Percentiles rank a stretch among this genome's conserved stretches.
Evolutionary conservation across 257 asterid species (phyloP).

Genomic region (Nicotiana otophora): DNA sequence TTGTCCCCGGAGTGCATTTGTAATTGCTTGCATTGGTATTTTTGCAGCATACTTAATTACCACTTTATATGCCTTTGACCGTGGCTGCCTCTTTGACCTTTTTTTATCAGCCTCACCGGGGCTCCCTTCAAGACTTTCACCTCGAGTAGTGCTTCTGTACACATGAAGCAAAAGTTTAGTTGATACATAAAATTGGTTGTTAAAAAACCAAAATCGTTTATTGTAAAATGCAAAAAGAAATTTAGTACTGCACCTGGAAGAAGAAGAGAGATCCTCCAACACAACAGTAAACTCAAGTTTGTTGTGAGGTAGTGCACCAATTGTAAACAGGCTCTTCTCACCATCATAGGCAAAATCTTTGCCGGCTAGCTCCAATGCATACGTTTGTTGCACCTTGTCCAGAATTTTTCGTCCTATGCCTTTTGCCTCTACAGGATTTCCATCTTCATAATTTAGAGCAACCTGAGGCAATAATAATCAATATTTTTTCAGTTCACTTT

Average conservation of each 20-base stretch:
- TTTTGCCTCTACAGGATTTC: conserved; percentile 47
- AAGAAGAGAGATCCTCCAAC: conserved; percentile 37
- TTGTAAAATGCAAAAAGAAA: neutral
- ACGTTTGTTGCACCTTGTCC: conserved; percentile 41
- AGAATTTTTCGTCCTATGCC: conserved; percentile 54
- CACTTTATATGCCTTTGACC: conserved; percentile 49
- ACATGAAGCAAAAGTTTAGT: neutral
- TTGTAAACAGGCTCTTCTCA: conserved; percentile 54
- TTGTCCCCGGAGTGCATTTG: conserved; percentile 42
- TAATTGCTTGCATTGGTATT: conserved; percentile 56
- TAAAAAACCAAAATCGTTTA: neutral
- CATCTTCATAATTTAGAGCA: conserved; percentile 52
- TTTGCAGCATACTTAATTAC: conserved; percentile 55
- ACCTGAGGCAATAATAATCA: conserved; percentile 33
- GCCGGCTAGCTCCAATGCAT: conserved; percentile 34
- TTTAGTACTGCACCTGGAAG: conserved; percentile 28
- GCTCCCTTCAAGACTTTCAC: conserved; percentile 39
- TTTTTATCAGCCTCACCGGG: conserved; percentile 38
- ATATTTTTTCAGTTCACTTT: neutral
- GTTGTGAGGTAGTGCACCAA: conserved; percentile 61
- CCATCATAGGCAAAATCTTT: conserved; percentile 68
- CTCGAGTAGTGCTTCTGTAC: conserved; percentile 28
- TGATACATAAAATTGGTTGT: neutral
- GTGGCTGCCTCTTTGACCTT: conserved; percentile 37
- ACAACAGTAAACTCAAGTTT: conserved; percentile 54